These are phyloP conservation scores for Pyrenula massariospora DNA, from an alignment of 495 filamentous ascomycete genomes.

Conservation along the genomic window DNA sequence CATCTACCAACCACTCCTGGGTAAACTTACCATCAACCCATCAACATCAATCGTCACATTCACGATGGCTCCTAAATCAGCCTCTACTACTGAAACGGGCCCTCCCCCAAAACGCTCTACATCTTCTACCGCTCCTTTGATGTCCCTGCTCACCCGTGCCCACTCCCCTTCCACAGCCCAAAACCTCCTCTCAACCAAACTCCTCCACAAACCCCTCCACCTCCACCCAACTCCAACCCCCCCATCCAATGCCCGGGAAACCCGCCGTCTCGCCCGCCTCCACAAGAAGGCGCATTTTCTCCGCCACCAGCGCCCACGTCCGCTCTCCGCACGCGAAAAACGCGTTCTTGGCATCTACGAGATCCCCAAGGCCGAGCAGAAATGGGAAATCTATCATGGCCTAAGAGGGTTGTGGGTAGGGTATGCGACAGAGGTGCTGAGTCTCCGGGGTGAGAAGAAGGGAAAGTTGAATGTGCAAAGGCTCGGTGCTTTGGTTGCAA, in stretches of 20 bases:
- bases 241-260: conserved; percentile 49
- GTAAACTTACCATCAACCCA: too few species aligned
- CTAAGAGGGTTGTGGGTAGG: conserved; percentile 68
- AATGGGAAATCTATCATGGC: conserved; percentile 64
- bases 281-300: conserved; percentile 41
- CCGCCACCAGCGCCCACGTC: conserved; percentile 55
- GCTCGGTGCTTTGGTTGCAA: conserved; percentile 56
- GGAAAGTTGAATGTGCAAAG: conserved; percentile 33
- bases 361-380: conserved; percentile 53
- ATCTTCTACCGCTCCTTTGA: conserved; percentile 42
- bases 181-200: conserved; percentile 66
- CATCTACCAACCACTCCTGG: too few species aligned
- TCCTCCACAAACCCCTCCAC: conserved; percentile 71
- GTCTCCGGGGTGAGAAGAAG: conserved; percentile 28
- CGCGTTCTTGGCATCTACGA: conserved; percentile 60
- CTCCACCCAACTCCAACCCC: conserved; percentile 60
- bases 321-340: conserved; percentile 71
- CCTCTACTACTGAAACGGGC: not conserved
- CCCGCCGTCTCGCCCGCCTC: conserved; percentile 45
- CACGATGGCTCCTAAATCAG: not conserved
- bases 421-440: conserved; percentile 70
- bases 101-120: not conserved
- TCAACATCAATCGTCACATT: too few species aligned
- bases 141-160: conserved; percentile 57
- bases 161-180: conserved; percentile 58